Evolutionary conservation across 2,329 filamentous ascomycete genomes (phyloP).

Genomic region (Elsinoe fawcettii): DNA sequence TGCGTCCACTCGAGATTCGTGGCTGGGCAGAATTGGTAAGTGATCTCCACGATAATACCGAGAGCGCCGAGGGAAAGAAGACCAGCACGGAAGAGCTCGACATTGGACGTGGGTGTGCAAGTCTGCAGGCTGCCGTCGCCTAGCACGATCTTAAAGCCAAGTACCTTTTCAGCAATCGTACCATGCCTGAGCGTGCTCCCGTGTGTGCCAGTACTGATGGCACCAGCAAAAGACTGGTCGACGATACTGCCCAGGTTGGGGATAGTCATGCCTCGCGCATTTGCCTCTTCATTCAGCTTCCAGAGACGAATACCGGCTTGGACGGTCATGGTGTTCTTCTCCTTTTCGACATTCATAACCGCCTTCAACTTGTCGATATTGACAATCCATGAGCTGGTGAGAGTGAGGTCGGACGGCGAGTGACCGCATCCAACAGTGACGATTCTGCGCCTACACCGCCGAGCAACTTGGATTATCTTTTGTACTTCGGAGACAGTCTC

Average conservation of each 20-base stretch:
- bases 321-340: constrained; percentile 62
- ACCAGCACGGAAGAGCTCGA: constrained; percentile 78
- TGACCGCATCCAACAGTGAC: constrained; percentile 86
- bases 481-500: constrained; percentile 72
- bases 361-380: constrained; percentile 79
- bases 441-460: constrained; percentile 69
- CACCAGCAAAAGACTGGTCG: constrained; percentile 84
- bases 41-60: constrained; percentile 84
- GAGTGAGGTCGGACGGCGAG: constrained; percentile 85
- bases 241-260: constrained; percentile 93
- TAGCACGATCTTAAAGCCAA: constrained; percentile 69
- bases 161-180: constrained; percentile 70
- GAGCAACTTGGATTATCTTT: constrained; percentile 72
- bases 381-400: constrained; percentile 87
- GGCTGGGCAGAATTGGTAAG: constrained; percentile 68
- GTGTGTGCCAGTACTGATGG: constrained; percentile 88
- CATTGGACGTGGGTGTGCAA: constrained; percentile 61
- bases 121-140: constrained; percentile 66
- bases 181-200: constrained; percentile 80
- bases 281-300: constrained; percentile 65
- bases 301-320: constrained; percentile 83
- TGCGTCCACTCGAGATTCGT: constrained; percentile 87
- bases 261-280: constrained; percentile 70
- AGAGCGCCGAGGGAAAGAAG: constrained; percentile 81
- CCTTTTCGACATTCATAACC: constrained; percentile 61